A percentile compares a stretch with the other conserved stretches of the same genome.
These are phyloP conservation scores for Nephelium lappaceum DNA, from an alignment of 345 rosid genomes.

Conservation along the genomic window DNA sequence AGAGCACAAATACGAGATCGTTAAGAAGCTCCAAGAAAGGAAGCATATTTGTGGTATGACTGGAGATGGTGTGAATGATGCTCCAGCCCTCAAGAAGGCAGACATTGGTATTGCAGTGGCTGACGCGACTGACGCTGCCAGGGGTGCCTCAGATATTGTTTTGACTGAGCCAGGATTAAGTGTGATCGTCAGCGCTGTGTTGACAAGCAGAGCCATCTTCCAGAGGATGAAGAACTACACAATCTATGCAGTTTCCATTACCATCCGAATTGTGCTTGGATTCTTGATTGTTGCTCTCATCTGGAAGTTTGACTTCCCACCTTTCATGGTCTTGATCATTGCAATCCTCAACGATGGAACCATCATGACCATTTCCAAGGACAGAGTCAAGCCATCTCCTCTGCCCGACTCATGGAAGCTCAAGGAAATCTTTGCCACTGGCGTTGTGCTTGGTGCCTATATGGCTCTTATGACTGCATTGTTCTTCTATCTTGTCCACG, in stretches of 20 bases:
- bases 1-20: slow-evolving; percentile 86
- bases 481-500: slow-evolving; percentile 72
- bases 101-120: slow-evolving; percentile 86
- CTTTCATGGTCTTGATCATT: slow-evolving; percentile 84
- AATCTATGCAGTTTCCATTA: slow-evolving; percentile 83
- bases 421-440: slow-evolving; percentile 74
- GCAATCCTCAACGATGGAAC: slow-evolving; percentile 87
- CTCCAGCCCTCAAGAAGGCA: slow-evolving; percentile 80
- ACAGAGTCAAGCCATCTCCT: slow-evolving; percentile 82
- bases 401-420: slow-evolving; percentile 85
- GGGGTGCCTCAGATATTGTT: slow-evolving; percentile 82
- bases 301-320: slow-evolving; percentile 82
- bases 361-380: slow-evolving; percentile 85
- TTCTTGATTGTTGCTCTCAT: slow-evolving; percentile 74
- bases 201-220: slow-evolving; percentile 84
- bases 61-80: slow-evolving; percentile 87
- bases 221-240: slow-evolving; percentile 97
- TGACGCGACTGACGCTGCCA: slow-evolving; percentile 84
- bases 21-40: slow-evolving; percentile 72
- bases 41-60: slow-evolving; percentile 89
- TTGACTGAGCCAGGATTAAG: slow-evolving; percentile 81
- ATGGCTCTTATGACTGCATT: slow-evolving; percentile 59
- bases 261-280: slow-evolving; percentile 81
- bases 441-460: slow-evolving; percentile 74
- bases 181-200: slow-evolving; percentile 71